These are phyloP conservation scores for Aureobasidium melanogenum DNA, from an alignment of 2,329 filamentous ascomycete species.

Conservation along the genomic window DNA sequence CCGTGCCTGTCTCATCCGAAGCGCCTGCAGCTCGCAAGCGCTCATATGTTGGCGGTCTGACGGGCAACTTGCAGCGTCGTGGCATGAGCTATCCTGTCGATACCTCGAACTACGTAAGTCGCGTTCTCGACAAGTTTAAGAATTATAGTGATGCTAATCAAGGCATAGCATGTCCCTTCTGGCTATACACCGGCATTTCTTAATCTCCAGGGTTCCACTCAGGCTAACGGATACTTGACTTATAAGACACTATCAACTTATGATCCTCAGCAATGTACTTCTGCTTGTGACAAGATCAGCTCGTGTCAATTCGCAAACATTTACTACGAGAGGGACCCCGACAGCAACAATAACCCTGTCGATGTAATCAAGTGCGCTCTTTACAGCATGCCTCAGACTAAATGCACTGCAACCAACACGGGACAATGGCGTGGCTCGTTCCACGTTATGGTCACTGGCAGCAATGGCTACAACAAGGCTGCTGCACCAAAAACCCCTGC, in stretches of 20 bases:
- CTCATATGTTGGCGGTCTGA: not conserved
- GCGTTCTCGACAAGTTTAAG: not conserved
- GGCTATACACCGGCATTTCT: constrained; percentile 9
- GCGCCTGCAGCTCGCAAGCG: not conserved
- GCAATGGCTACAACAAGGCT: constrained; percentile 28
- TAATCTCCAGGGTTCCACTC: not conserved
- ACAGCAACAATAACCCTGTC: constrained; percentile 9
- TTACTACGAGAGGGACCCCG: constrained; percentile 17
- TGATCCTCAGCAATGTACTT: constrained; percentile 16
- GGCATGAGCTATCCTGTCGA: constrained; percentile 7
- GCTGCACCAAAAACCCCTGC: constrained; percentile 14
- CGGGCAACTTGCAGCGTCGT: not conserved
- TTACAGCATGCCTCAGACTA: constrained; percentile 25
- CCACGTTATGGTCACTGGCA: constrained; percentile 34
- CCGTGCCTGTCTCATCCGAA: not conserved
- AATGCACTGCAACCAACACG: constrained; percentile 24
- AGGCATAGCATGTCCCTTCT: not conserved
- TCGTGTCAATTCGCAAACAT: constrained; percentile 20
- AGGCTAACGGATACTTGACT: constrained; percentile 7
- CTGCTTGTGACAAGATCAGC: constrained; percentile 15
- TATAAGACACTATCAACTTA: constrained; percentile 15
- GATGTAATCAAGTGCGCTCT: constrained; percentile 26
- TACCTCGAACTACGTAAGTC: not conserved
- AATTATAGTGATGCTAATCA: not conserved
- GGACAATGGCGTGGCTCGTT: constrained; percentile 27